Evolutionary conservation across 2,329 filamentous ascomycete genomes (phyloP).

Genomic region (Lecanicillium sp.): DNA sequence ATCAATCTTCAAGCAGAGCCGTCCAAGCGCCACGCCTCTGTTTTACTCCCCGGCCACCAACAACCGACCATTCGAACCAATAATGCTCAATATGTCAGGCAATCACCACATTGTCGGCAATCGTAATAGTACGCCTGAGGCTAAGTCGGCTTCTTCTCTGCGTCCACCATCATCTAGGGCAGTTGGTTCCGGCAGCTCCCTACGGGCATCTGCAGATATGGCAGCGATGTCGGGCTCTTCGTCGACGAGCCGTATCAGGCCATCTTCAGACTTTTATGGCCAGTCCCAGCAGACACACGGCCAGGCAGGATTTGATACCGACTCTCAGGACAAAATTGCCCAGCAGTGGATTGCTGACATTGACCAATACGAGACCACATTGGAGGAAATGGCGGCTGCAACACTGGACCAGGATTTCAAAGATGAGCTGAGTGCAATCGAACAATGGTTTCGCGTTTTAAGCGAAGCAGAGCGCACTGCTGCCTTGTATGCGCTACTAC

Average conservation of each 20-base stretch:
- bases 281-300: conserved; percentile 60
- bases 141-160: conserved; percentile 70
- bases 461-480: conserved; percentile 96
- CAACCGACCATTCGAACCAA: conserved; percentile 14
- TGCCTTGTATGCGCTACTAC: conserved; percentile 86
- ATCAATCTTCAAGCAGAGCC: conserved; percentile 2
- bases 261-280: conserved; percentile 91
- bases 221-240: conserved; percentile 64
- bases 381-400: conserved; percentile 97
- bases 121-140: conserved; percentile 95
- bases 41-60: conserved; percentile 4
- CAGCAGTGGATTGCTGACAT: conserved; percentile 99
- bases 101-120: conserved; percentile 67
- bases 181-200: conserved; percentile 70
- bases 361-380: conserved; percentile 95
- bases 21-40: conserved; percentile 13
- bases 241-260: conserved; percentile 72
- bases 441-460: conserved; percentile 97
- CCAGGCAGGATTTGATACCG: conserved; percentile 61
- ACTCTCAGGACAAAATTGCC: conserved; percentile 84
- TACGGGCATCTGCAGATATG: conserved; percentile 95
- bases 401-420: conserved; percentile 99
- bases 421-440: conserved; percentile 95
- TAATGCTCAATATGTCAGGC: conserved; percentile 57
- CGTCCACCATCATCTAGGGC: conserved; percentile 74